Evolutionary conservation across 2,329 filamentous ascomycete genomes (phyloP), one percentile per base, ranked within the genome.

Genomic region (Aspergillus pseudoterreus): DNA sequence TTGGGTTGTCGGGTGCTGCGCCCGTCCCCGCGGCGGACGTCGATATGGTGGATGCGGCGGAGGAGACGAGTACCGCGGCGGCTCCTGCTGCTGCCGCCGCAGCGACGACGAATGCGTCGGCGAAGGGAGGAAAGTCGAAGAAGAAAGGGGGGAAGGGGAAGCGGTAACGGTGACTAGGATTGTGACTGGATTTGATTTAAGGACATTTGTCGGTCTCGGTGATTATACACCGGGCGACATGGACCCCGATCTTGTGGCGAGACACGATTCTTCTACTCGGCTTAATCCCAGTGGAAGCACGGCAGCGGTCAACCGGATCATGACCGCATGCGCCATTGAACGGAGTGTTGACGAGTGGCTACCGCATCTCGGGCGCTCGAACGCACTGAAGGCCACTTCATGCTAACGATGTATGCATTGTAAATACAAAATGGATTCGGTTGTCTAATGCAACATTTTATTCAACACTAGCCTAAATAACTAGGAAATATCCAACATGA

Each of bases 131-230:
- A 56, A 67, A 67, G 47, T 56, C 55, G 51, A 71, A 71, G 66
- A 85, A 83, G 71, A 88, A 86, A 75, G 87, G 87, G 74, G 87
- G 85, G 73, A 86, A 86, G 73, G 83, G 83, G 43, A 86, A 85
- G 78, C 82, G 83, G 77, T 88, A 38, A 30, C 27, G 27, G 27
- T 30, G 27, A 10, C 24, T 22, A 22, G 21, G 21, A 22, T 6
- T 27, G 24, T 48, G 43, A 35, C 38, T 22, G 10, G 15, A 8
- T 11, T 9, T 17, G 11, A 11, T 10, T 21, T 27, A 14, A 17
- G 19, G 6, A 36, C 6, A 22, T 35, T 9, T 17, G 27, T 32
- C 24, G 30, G 14, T 19, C 17, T 35, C 22, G 30, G 27, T 21
- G 41, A 17, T 30, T 8, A 30, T 30, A 9, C 27, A 30, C 27